A percentile compares a stretch with the other conserved stretches of the same genome.
phyloP scores from a whole-genome alignment of 495 filamentous ascomycete species.

The Coniosporium apollinis region DNA sequence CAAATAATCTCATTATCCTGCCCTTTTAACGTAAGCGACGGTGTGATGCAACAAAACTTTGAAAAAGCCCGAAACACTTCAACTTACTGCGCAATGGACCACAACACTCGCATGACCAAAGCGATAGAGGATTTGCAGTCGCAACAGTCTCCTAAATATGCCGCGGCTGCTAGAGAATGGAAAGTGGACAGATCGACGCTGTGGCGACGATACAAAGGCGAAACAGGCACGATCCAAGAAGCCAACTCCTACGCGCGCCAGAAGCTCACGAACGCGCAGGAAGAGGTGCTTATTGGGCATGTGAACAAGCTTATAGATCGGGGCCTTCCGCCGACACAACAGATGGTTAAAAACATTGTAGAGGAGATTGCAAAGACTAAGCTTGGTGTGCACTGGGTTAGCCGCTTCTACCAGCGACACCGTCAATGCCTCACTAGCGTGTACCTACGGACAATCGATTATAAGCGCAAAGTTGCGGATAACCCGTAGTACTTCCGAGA shows the following conservation, averaged over 20 bases:
- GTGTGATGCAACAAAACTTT: no score
- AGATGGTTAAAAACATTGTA: not conserved
- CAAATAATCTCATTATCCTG: no score
- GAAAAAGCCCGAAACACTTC: not conserved
- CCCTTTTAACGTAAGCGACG: conserved; percentile 1
- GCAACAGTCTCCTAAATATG: not conserved
- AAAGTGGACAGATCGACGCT: no score
- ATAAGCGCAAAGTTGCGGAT: not conserved
- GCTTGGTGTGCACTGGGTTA: not conserved
- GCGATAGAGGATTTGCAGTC: no score
- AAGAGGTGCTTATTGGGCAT: no score
- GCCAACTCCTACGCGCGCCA: no score
- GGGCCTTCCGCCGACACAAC: no score
- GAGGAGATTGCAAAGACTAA: not conserved
- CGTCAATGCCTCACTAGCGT: not conserved
- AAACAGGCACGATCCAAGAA: not conserved
- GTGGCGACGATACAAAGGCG: no score
- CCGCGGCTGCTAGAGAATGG: not conserved
- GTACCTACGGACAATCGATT: not conserved
- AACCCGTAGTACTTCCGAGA: not conserved
- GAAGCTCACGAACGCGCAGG: no score
- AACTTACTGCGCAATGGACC: not conserved
- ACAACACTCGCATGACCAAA: not conserved
- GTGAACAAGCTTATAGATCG: no score
- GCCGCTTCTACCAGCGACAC: no score